Evolutionary conservation across 306 rosid species (phyloP), one percentile per base, ranked within the genome.

Genomic region (Trifolium pratense): DNA sequence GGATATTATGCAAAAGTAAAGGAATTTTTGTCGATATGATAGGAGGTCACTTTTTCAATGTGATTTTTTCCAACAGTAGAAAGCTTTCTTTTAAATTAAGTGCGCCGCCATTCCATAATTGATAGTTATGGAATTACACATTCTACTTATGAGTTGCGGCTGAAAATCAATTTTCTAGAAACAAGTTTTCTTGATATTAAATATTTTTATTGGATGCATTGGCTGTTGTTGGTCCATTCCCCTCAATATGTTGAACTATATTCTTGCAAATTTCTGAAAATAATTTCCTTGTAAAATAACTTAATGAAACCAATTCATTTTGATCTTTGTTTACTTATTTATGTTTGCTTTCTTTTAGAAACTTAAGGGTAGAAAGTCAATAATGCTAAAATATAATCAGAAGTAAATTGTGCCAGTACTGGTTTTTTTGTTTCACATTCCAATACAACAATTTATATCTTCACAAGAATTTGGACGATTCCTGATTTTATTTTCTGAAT

Each of bases 211-310:
- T 6, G 34, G 16, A 20, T 49, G 59, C 52, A 45, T 57, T 81
- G n/a, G 60, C 55, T 72, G 32, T 39, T 29, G 2, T 13, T 20
- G 46, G 26, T 42, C n/a, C n/a, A 2, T 57, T 75, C 75, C 65
- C 34, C 52, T 71, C 73, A 15, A 48, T 60, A 15, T 52, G 61
- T 75, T 82, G 69, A 66, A 66, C 58, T 75, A 37, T 20, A 70
- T 78, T 75, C 46, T 56, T 26, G 9, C n/a, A n/a, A 18, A 57
- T 64, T 20, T 62, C 32, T 32, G 23, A 18, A 45, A 61, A 73
- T 74, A 68, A 11, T 68, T 78, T 39, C 37, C 68, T 56, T 42
- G 37, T 23, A 25, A 66, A 18, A 56, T 67, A 66, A 37, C 63
- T 77, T 66, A 42, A 51, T 31, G 75, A 72, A 68, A 65, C 48